Evolutionary conservation across 441 rosid species (phyloP), one percentile per base, ranked within the genome.

Genomic region (Dalechampia spathulata): DNA sequence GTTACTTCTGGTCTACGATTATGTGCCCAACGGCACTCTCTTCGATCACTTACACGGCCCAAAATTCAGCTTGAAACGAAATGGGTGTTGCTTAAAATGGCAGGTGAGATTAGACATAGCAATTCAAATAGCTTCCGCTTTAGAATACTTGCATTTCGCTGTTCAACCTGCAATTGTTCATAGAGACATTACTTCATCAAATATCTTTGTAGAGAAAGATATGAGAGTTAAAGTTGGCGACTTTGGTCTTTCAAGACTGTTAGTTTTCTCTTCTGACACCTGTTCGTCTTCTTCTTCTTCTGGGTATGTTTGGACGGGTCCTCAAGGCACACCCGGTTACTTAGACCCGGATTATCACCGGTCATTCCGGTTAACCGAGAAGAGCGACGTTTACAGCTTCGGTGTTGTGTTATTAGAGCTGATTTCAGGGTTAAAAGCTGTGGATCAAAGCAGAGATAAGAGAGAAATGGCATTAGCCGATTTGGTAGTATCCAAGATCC

Each of bases 251-350:
- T 85, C 96, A 6, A 73, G 98, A 79, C 78, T 85, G 6, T 4
- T 90, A 66, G 69, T 72, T 41, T 64, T 74, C 5, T 61, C 88
- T 0, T 87, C 88, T 0, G 89, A 80, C 38, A 68, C 85, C 37
- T 69, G 75, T 34, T 64, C 90, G 20, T 68, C 83, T 1, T 50
- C 74, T 5, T 67, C 81, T 4, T 50, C 74, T 10, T 67, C 81
- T 11, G 88, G 78, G 53, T 83, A 50, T 44, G 94, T 90, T 0
- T 87, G 92, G 72, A 87, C 98, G 13, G 98, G 95, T 15, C 98
- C 98, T 0, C 98, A 90, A 52, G 96, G 96, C 0, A 87, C 98
- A 0, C 98, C 96, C 1, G 98, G 96, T 16, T 90, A 90, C 41
- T 60, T 87, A 20, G 96, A 87, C 44, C 98, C 98, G 63, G 96